Base-by-base conservation (phyloP, 257 asterid species). In the Lycium barbarum region DNA sequence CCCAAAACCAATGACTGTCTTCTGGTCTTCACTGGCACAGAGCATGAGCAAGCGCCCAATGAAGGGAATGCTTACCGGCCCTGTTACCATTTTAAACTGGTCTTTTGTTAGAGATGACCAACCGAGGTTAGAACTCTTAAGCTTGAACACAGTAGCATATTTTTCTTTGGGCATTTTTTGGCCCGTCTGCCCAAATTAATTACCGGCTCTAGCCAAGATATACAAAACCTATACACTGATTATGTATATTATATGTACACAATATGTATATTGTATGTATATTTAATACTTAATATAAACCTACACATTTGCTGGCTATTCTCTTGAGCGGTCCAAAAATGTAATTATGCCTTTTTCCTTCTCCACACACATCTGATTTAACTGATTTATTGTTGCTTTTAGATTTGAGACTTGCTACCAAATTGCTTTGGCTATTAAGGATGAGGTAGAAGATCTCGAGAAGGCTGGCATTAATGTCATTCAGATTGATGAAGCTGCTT, bases 51-150 rank as follows among this genome's bases (percentile, higher is more conserved):
- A 93, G 91, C 99, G 98, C 90, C 98, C 99, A 62, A 96, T 96
- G 99, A 96, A 95, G 87, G 98, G 99, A 89, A 95, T 96, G 99
- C 99, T 96, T 87, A 96, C 98, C 2, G 98, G 99, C 84, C 99
- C 99, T 1, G 99, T 96, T 36, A 95, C 99, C 86, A 96, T 96
- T 81, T 98, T 96, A 84, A 95, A 96, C 88, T 96, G 99, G 99
- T 96, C 99, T 26, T 96, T 96, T 72, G 99, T 96, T 9, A 87
- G 99, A 85, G 93, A 96, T 45, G 99, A 96, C 90, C 99, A 93
- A 85, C 99, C 97, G 0, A 93, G 99, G 99, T 94, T 63, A 15
- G 35, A 92, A 70, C 73, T 35, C 22, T 55, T 51, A 0, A 47
- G 2, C 58, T 36, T 20, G 33, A 26, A 76, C 62, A 53, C 22